Evolutionary conservation across 2,329 filamentous ascomycete genomes (phyloP), one percentile per base, ranked within the genome.

Genomic region (Phialophora expanda): DNA sequence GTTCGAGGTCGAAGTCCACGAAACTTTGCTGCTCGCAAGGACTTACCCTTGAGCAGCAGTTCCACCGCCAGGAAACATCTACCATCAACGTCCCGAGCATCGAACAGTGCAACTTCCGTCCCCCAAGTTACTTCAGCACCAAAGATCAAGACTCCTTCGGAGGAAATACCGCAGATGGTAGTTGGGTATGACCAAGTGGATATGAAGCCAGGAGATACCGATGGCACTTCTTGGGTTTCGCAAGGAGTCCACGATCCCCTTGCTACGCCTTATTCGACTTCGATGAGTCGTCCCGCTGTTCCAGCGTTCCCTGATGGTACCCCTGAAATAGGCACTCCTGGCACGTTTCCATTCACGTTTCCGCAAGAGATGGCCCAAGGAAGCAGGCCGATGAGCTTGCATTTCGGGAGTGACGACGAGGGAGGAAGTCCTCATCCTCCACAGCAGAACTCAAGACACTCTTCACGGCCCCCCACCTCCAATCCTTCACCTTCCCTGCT

Each of bases 1-100:
- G 94, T 98, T 32, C 90, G 94, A 67, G 94, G 94, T 41, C 87
- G 94, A 73, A 97, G 93, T 77, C 94, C 94, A 3, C 86, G 94
- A 44, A 98, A 98, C 78, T 98, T 98, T 77, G 93, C 96, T 77
- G 90, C 93, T 9, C 86, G 94, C 60, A 97, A 97, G 77, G 94
- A 98, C 77, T 90, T 97, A 67, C 93, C 94, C 2, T 84, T 98
- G 55, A 86, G 92, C 61, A 91, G 91, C 17, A 92, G 90, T 70
- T 89, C 89, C 28, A 91, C 91, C 30, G 85, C 90, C n/a, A 88
- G 92, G 48, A 93, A 95, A 76, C 88, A 88, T 41, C 80, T 68
- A 79, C 85, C 69, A n/a, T 64, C 67, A 4, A 32, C 61, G 0
- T 68, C 70, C 4, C 64, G 71, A 46, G 62, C 68, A 12, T 54